Base-by-base conservation (phyloP, 106 monocot genomes). In the Dactylorhiza incarnata region DNA sequence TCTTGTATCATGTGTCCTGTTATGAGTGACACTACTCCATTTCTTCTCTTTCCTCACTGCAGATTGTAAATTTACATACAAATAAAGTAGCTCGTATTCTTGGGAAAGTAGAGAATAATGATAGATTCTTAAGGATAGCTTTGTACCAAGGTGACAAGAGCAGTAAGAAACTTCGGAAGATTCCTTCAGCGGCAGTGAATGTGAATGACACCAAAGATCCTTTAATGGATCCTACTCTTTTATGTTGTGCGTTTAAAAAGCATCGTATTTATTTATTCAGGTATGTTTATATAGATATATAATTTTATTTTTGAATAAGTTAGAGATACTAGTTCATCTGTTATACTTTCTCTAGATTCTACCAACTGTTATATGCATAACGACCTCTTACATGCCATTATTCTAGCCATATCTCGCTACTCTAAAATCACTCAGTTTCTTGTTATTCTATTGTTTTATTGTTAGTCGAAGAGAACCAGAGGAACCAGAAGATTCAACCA, bases 231-330 rank as follows among this genome's bases (percentile, higher is more conserved):
- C 94, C 97, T 63, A 99, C 97, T 55, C 82, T 99, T 4, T 85
- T 99, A 47, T 94, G 97, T 65, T 99, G 97, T 79, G 97, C 97
- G 81, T 99, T 94, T 74, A 99, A 99, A 78, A 99, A 99, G 72
- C 94, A 91, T 76, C 72, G 94, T 3, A 91, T 99, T 48, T 99
- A 99, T 80, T 80, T 99, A 37, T 99, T 99, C 86, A 99, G 96
- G 96, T 96, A 79, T n/a, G n/a, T 65, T 68, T 12, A 63, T 56
- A 29, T 25, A 66, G 66, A 77, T 50, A 6, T 49, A 48, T 19
- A 59, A 19, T n/a, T 59, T 6, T 19, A 3, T 59, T 25, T 17
- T 17, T 45, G 43, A 45, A 69, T 17, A 45, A 17, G 43, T 45
- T 44, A 45, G 15, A 43, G 17, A 69, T 45, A 46, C 45, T n/a